phyloP scores from a whole-genome alignment of 192 early-diverging fungal genomes.

The Phlyctochytrium planicorne region DNA sequence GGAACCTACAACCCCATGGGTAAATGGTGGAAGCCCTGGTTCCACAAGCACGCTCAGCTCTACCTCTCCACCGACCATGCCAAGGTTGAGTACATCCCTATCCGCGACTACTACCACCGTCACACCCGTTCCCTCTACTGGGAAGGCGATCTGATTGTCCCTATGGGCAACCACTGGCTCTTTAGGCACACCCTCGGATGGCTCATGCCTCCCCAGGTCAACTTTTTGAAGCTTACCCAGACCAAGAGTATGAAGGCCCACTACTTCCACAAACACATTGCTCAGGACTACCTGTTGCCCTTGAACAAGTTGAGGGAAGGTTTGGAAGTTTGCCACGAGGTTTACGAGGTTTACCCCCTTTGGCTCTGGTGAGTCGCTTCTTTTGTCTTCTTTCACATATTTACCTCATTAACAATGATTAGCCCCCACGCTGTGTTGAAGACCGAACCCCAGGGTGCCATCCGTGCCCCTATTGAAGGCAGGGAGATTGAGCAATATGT shows the following conservation, averaged over 20 bases:
- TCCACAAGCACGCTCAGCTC: constrained; percentile 39
- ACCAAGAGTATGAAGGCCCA: constrained; percentile 29
- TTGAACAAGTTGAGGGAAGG: constrained; percentile 30
- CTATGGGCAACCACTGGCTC: constrained; percentile 38
- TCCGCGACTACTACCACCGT: constrained; percentile 46
- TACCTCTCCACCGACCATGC: constrained; percentile 28
- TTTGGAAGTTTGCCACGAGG: constrained; percentile 34
- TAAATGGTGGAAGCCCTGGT: constrained; percentile 42
- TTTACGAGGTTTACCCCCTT: constrained; percentile 40
- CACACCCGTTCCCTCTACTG: constrained; percentile 47
- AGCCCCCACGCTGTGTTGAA: constrained; percentile 32
- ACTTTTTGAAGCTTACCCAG: constrained; percentile 37
- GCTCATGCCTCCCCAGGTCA: constrained; percentile 35
- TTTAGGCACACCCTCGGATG: constrained; percentile 39
- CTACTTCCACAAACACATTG: constrained; percentile 36
- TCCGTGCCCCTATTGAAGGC: constrained; percentile 21
- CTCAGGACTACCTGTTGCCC: constrained; percentile 37
- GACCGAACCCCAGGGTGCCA: constrained; percentile 23
- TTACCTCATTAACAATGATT: neutral
- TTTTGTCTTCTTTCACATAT: constrained; percentile 2
- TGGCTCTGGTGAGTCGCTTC: constrained; percentile 26
- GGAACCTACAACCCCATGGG: constrained; percentile 34
- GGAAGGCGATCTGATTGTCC: constrained; percentile 37
- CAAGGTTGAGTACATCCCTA: constrained; percentile 40
- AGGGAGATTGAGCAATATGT: constrained; percentile 34